Evolutionary conservation across 176 grass and related monocot species (phyloP).

Genomic region (Musa itinerans): DNA sequence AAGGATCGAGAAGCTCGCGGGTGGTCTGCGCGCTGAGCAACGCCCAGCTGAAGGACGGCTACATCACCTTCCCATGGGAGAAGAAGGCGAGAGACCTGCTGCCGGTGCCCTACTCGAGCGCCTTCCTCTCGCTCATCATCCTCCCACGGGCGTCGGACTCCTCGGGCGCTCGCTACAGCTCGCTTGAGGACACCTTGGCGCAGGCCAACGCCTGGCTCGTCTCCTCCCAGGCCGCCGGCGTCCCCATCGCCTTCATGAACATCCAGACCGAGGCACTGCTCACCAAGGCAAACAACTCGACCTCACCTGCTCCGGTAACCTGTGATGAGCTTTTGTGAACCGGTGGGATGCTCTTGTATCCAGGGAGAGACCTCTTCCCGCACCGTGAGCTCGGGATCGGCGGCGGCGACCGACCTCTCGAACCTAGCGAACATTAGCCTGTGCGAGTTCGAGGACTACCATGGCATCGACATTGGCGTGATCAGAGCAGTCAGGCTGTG

Average conservation of each 20-base stretch:
- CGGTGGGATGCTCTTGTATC: neutral
- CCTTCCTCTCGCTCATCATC: neutral
- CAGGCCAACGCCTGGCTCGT: neutral
- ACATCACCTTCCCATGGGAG: neutral
- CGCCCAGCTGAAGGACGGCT: neutral
- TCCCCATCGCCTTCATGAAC: neutral
- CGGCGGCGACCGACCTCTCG: neutral
- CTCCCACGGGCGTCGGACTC: neutral
- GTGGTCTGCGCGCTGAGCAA: constrained; percentile 1
- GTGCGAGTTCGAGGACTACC: neutral
- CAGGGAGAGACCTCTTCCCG: neutral
- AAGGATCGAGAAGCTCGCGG: neutral
- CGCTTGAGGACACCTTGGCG: neutral
- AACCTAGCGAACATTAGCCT: neutral
- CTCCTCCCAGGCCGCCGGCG: neutral
- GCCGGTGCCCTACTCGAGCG: neutral
- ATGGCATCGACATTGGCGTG: neutral
- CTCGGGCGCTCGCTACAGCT: neutral
- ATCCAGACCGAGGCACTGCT: neutral
- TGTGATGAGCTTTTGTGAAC: neutral
- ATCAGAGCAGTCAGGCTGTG: neutral
- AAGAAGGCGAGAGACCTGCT: constrained; percentile 1
- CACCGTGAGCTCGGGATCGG: neutral
- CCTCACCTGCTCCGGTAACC: too few species aligned
- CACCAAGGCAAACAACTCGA: neutral